Conservation (phyloP, 192 early-diverging fungal species). For the Linnemannia hyalina region DNA sequence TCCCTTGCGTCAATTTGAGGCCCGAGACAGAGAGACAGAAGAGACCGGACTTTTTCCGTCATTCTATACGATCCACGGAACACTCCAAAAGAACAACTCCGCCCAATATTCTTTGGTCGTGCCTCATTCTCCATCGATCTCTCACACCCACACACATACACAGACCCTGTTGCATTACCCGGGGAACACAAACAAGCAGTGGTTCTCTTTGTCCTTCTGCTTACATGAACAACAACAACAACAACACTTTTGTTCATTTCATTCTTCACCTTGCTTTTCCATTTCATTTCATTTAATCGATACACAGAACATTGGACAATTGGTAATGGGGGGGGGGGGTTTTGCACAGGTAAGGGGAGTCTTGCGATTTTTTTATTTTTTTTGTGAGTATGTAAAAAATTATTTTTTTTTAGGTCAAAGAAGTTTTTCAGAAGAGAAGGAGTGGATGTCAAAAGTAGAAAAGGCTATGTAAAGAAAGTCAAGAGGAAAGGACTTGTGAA, state of each 20-base stretch:
- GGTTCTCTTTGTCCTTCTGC: not conserved
- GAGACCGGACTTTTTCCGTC: too few relatives aligned
- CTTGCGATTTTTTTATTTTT: constrained; percentile 2
- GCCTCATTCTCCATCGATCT: not conserved
- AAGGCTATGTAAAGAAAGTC: not conserved
- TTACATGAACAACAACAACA: not conserved
- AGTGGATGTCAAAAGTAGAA: not conserved
- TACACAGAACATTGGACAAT: not conserved
- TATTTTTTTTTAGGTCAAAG: not conserved
- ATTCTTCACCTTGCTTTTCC: not conserved
- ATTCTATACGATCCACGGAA: not conserved
- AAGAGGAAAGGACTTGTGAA: not conserved
- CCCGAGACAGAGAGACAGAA: too few relatives aligned
- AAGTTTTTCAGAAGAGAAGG: not conserved
- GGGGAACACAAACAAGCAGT: too few relatives aligned
- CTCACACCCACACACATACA: not conserved
- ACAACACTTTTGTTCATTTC: not conserved
- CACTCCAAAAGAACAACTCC: not conserved
- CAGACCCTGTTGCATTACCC: too few relatives aligned
- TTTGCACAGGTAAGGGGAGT: not conserved
- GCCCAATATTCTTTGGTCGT: not conserved
- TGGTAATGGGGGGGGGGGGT: too few relatives aligned
- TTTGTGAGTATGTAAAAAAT: not conserved
- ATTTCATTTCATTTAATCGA: not conserved
- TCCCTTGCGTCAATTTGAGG: too few relatives aligned